Evolutionary conservation across 2,329 filamentous ascomycete genomes (phyloP).

Genomic region (Aspergillus neoniger): DNA sequence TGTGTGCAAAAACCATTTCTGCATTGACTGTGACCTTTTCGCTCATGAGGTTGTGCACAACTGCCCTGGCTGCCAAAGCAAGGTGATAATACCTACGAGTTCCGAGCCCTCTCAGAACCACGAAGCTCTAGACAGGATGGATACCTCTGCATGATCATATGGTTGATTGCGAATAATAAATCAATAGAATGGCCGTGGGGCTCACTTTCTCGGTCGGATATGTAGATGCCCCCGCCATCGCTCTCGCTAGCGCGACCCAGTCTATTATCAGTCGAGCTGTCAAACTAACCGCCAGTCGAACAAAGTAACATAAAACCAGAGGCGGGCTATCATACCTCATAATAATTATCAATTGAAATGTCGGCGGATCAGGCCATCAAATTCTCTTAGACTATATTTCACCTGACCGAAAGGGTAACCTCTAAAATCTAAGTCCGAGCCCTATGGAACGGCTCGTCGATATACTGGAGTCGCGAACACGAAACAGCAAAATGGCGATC

Average conservation of each 20-base stretch:
- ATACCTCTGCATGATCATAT: conserved; percentile 27
- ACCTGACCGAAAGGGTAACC: background rate
- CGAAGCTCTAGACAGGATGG: conserved; percentile 37
- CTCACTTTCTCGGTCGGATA: background rate
- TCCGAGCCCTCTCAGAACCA: conserved; percentile 13
- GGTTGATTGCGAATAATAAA: background rate
- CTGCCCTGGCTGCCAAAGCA: conserved; percentile 80
- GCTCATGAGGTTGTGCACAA: conserved; percentile 94
- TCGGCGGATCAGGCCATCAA: background rate
- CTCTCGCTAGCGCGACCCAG: background rate
- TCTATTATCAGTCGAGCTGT: background rate
- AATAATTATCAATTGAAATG: background rate
- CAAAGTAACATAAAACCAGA: background rate
- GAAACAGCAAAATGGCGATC: too few relatives aligned
- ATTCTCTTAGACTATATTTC: background rate
- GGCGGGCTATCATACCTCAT: background rate
- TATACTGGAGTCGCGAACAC: too few relatives aligned
- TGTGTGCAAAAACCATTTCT: conserved; percentile 88
- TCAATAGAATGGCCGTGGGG: background rate
- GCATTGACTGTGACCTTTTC: conserved; percentile 96
- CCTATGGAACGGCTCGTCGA: background rate
- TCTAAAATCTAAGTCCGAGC: background rate
- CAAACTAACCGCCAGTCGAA: background rate
- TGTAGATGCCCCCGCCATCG: background rate
- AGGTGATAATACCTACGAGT: conserved; percentile 16